Evolutionary conservation across 352 stramenopile genomes (phyloP), one percentile per base, ranked within the genome.

Genomic region (Plasmopara muralis): DNA sequence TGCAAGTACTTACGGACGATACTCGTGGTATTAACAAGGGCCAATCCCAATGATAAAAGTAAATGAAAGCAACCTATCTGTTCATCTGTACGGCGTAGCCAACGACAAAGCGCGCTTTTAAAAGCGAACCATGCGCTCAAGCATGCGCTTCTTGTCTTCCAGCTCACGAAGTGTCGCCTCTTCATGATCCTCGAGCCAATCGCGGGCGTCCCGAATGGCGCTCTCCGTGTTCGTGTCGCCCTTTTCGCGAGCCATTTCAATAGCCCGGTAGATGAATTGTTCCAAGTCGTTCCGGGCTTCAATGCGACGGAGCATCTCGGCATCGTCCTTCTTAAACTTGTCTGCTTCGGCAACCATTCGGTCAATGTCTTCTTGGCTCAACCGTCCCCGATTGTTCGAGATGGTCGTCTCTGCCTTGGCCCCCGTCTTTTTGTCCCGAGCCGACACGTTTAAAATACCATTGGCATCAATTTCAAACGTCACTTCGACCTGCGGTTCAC

Each of bases 381-480:
- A 55, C 62, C 76, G 76, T 37, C 76, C 76, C n/a, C 69, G 66
- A 70, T 87, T 83, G 67, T 87, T 87, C 47, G 74, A 80, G 70
- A 87, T 87, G 16, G 76, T 87, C 1, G 72, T 85, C 62, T 83
- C 69, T 34, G 72, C 73, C 52, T 77, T 77, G 30, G 74, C 72
- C 30, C 74, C 74, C 0, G 76, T 87, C 72, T 82, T 82, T 70
- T 95, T 89, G 70, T 97, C 88, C 44, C 75, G 66, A 33, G 88
- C 89, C 42, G 74, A 85, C 30, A 97, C 89, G 66, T 92, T 88
- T 31, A 97, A 64, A 59, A 97, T 96, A 43, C 89, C 89, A 57
- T 97, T 97, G 3, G 88, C 87, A 61, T 97, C 89, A 30, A 97
- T 83, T 49, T 89, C 72, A 59, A 97, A 97, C 44, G 83, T 94